Evolutionary conservation across 1,284 basidiomycete genomes (phyloP), one percentile per base, ranked within the genome.

Genomic region (Fomitopsis pinicola): DNA sequence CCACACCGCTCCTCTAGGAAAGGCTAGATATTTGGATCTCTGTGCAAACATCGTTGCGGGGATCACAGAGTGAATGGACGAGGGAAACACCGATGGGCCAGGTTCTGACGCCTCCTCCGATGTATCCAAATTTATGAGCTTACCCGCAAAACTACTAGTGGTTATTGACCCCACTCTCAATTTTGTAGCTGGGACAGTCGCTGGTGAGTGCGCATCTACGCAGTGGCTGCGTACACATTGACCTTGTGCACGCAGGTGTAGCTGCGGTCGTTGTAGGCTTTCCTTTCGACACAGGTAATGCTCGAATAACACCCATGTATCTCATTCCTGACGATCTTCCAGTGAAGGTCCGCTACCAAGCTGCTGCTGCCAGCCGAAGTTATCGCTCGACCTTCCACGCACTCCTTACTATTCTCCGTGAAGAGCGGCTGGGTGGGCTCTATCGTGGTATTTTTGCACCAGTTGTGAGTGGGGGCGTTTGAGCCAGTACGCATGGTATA

Each of bases 291-390:
- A 91, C 89, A 58, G 84, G 89, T 86, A 66, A 55, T 38, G 35
- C 26, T 33, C 22, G 3, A 10, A 26, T 28, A 17, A 33, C 40
- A 28, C 9, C 9, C 0, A 8, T 8, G 3, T 15, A 3, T 15
- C 33, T 40, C 42, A 48, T 15, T 38, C 26, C 38, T 48, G 3
- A 42, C 4, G 19, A 2, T 15, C 10, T 45, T 26, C 8, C 48
- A 88, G 89, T 91, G 63, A 92, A 92, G 78, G 88, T 90, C 14
- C 84, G 89, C 56, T 82, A 90, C 60, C 90, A 91, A 72, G 86
- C 80, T 65, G 86, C 89, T 0, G 73, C 77, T 36, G 80, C 83
- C 22, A 77, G 82, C 17, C 67, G 68, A 4, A 84, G 76, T 67
- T 91, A 91, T 68, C 76, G 74, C 28, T 87, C 85, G 5, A 88